Conservation (phyloP, 768 basidiomycete genomes). For the Suillus cothurnatus region DNA sequence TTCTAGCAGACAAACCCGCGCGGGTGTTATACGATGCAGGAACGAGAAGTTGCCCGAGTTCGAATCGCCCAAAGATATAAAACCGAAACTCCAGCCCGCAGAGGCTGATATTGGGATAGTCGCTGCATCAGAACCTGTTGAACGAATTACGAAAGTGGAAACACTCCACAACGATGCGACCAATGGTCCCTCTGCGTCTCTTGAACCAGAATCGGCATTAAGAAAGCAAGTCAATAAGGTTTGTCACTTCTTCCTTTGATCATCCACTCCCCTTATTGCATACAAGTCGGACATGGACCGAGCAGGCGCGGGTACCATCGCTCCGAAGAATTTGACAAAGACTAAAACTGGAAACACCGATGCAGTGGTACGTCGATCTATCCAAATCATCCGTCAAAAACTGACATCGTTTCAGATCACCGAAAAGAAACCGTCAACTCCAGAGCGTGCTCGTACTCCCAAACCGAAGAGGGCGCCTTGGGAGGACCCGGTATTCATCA, state of each 20-base stretch:
- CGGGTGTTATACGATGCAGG: constrained; percentile 32
- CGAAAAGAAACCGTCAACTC: constrained; percentile 4
- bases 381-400: neutral
- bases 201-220: neutral
- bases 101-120: neutral
- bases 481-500: constrained; percentile 26
- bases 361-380: neutral
- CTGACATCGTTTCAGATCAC: constrained; percentile 1
- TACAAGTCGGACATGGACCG: neutral
- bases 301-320: neutral
- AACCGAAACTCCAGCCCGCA: neutral
- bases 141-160: neutral
- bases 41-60: constrained; percentile 10
- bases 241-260: neutral
- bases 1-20: constrained; percentile 9
- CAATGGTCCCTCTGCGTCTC: neutral
- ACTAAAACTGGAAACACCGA: neutral
- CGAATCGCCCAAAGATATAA: constrained; percentile 3
- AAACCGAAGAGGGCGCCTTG: constrained; percentile 35
- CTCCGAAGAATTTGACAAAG: neutral
- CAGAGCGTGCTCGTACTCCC: constrained; percentile 11
- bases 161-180: neutral
- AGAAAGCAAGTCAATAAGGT: neutral
- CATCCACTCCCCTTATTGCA: neutral
- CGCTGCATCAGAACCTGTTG: too few species aligned